phyloP scores from a whole-genome alignment of 257 asterid species.

The Capsicum pubescens region DNA sequence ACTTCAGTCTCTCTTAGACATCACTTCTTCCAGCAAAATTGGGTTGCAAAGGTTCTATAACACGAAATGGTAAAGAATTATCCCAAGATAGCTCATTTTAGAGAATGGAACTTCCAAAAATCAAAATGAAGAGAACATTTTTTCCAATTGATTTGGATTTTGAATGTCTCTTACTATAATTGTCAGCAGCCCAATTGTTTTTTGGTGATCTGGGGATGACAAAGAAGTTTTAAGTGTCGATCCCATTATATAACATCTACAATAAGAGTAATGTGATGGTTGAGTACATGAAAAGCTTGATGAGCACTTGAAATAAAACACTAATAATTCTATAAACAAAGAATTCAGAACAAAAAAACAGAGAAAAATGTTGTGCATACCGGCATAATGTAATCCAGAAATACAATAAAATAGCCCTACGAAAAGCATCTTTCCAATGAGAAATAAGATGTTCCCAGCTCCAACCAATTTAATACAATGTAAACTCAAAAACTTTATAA shows the following conservation, averaged over 20 bases:
- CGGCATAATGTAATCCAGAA: conserved; percentile 88
- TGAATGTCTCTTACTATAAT: conserved; percentile 76
- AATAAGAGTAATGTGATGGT: conserved; percentile 49
- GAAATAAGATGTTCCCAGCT: conserved; percentile 80
- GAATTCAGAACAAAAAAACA: conserved; percentile 11
- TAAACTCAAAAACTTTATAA: too few relatives aligned
- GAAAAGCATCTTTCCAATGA: conserved; percentile 72
- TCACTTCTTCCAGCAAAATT: conserved; percentile 66
- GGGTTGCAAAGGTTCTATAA: conserved; percentile 74
- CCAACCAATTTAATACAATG: neutral
- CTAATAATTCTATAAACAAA: neutral
- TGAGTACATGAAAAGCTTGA: conserved; percentile 41
- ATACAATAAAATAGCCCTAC: conserved; percentile 86
- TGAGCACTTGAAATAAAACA: neutral
- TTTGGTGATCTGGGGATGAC: conserved; percentile 93
- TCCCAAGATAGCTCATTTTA: conserved; percentile 81
- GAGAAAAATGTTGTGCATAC: conserved; percentile 50
- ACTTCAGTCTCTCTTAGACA: conserved; percentile 59
- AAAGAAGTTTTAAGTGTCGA: conserved; percentile 99
- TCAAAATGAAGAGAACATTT: conserved; percentile 76
- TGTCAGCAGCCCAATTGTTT: conserved; percentile 96
- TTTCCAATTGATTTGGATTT: conserved; percentile 63
- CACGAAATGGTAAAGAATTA: conserved; percentile 74
- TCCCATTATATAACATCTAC: conserved; percentile 91
- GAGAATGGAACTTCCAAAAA: conserved; percentile 89